Conservation (phyloP, 106 monocot genomes). For the Apostasia ramifera region DNA sequence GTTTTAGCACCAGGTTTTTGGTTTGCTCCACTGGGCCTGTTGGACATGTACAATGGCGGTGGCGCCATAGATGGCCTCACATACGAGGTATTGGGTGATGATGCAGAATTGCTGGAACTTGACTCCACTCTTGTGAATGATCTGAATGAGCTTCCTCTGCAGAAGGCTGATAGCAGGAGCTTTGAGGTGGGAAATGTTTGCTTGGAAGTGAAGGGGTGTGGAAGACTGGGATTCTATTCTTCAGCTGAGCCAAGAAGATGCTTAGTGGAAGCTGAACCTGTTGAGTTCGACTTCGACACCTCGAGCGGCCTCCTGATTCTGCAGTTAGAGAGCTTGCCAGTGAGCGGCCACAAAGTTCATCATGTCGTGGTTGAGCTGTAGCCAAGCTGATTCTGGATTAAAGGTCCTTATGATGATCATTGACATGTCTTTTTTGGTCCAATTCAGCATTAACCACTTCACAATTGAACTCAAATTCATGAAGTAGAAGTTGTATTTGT, state of each 20-base stretch:
- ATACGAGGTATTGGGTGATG: slow-evolving; percentile 34
- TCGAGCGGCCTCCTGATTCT: slow-evolving; percentile 49
- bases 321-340: slow-evolving; percentile 54
- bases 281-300: slow-evolving; percentile 51
- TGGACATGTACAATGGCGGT: slow-evolving; percentile 91
- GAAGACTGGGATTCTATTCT: slow-evolving; percentile 68
- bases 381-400: neutral
- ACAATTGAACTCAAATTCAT: no score
- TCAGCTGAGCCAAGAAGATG: slow-evolving; percentile 60
- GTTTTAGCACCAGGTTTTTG: slow-evolving; percentile 48
- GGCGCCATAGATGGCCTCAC: slow-evolving; percentile 66
- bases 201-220: slow-evolving; percentile 87
- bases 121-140: slow-evolving; percentile 7
- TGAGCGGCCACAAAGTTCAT: slow-evolving; percentile 33
- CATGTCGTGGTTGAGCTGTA: slow-evolving; percentile 55
- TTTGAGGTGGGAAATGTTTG: slow-evolving; percentile 24
- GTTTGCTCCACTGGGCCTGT: slow-evolving; percentile 72
- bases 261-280: slow-evolving; percentile 19
- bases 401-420: no score
- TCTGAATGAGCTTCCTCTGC: neutral
- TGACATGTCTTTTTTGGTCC: no score
- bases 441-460: no score
- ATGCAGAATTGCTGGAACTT: neutral
- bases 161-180: neutral
- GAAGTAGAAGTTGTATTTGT: no score